These are phyloP conservation scores for Viola pubescens DNA, from an alignment of 441 rosid species.

Conservation along the genomic window DNA sequence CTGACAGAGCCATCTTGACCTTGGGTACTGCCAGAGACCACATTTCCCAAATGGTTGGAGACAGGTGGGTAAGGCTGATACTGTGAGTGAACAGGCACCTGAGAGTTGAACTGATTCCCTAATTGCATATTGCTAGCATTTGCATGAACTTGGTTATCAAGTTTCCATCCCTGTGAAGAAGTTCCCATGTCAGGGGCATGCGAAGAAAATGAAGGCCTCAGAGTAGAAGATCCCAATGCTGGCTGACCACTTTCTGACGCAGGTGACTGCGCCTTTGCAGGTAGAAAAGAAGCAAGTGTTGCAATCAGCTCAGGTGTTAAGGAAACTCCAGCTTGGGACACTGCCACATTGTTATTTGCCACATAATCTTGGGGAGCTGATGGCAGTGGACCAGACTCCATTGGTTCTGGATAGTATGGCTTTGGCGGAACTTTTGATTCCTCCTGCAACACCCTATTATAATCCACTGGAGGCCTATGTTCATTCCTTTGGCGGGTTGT, in stretches of 20 bases:
- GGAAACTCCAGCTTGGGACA: conserved; percentile 45
- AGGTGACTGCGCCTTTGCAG: conserved; percentile 42
- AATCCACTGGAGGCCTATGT: conserved; percentile 31
- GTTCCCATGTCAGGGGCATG: conserved; percentile 31
- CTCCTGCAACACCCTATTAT: conserved; percentile 39
- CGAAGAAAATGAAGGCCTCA: conserved; percentile 30
- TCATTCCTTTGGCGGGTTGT: conserved; percentile 35
- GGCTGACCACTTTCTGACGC: conserved; percentile 40
- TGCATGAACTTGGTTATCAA: conserved; percentile 39
- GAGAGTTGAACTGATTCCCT: conserved; percentile 44
- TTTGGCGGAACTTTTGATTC: conserved; percentile 42
- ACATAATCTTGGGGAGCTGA: conserved; percentile 35
- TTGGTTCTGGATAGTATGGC: conserved; percentile 25
- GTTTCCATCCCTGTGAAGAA: conserved; percentile 47
- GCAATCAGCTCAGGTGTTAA: conserved; percentile 86
- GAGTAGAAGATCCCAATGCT: conserved; percentile 33
- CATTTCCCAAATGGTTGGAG: conserved; percentile 38
- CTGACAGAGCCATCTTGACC: conserved; percentile 38
- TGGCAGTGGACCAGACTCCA: conserved; percentile 28
- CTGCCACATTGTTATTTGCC: conserved; percentile 22
- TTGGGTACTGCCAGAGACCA: conserved; percentile 34
- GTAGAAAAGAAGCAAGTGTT: conserved; percentile 64
- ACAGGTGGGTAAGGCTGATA: conserved; percentile 38
- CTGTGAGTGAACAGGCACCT: conserved; percentile 32
- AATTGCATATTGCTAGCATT: conserved; percentile 32